Conservation (phyloP, 371 early-diverging fungal genomes). For the Spraguea lophii region DNA sequence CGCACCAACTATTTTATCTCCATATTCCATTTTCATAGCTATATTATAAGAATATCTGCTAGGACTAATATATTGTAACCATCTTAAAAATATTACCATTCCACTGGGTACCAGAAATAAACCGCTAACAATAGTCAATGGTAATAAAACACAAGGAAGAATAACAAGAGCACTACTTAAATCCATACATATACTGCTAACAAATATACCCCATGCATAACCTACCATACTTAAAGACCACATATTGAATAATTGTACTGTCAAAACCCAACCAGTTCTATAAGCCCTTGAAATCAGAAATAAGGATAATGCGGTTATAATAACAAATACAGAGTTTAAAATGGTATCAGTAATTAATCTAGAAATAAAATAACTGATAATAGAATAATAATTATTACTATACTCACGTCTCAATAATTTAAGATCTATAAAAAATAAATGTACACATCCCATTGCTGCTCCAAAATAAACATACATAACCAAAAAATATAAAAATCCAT, state of each 20-base stretch:
- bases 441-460: constrained; percentile 20
- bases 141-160: constrained; percentile 21
- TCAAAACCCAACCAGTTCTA: not conserved
- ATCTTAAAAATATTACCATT: constrained; percentile 2
- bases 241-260: constrained; percentile 6
- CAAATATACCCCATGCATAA: constrained; percentile 19
- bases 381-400: constrained; percentile 20
- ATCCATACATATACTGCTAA: not conserved
- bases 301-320: constrained; percentile 5
- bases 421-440: constrained; percentile 16
- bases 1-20: not conserved
- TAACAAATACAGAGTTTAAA: constrained; percentile 15
- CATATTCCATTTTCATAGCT: constrained; percentile 26
- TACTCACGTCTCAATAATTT: constrained; percentile 23
- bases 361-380: constrained; percentile 21
- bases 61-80: constrained; percentile 29
- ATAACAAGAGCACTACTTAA: constrained; percentile 11
- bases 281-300: constrained; percentile 11
- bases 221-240: not conserved
- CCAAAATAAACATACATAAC: constrained; percentile 19
- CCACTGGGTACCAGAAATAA: constrained; percentile 14
- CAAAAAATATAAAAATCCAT: constrained; percentile 19
- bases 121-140: constrained; percentile 24
- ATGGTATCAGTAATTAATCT: constrained; percentile 18
- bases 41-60: constrained; percentile 28